Evolutionary conservation across 2,329 filamentous ascomycete species (phyloP).

Genomic region (Talaromyces amestolkiae): DNA sequence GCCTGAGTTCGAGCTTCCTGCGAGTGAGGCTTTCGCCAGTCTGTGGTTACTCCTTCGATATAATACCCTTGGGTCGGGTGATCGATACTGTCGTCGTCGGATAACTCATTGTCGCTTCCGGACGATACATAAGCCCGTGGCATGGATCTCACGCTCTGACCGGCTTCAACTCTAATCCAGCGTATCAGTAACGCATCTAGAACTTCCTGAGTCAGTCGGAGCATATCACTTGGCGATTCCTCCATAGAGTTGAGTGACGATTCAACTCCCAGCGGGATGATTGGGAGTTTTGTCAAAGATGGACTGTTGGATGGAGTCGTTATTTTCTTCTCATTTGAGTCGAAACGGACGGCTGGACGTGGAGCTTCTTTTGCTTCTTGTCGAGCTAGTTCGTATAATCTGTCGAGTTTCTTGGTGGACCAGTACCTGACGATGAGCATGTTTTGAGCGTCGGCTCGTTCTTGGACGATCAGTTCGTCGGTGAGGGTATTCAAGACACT

Average conservation of each 20-base stretch:
- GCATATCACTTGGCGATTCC: conserved; percentile 39
- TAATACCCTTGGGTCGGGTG: conserved; percentile 30
- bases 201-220: conserved; percentile 35
- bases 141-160: conserved; percentile 13
- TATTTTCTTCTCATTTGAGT: neutral
- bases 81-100: conserved; percentile 25
- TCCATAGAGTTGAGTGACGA: conserved; percentile 33
- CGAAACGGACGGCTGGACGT: conserved; percentile 4
- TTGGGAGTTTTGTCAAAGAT: conserved; percentile 25
- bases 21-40: conserved; percentile 39
- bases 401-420: conserved; percentile 38
- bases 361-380: conserved; percentile 30
- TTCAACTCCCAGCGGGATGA: conserved; percentile 36
- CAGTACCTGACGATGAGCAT: conserved; percentile 46
- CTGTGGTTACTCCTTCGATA: conserved; percentile 35
- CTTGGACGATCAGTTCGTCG: conserved; percentile 38
- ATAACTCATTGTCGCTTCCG: conserved; percentile 25
- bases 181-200: conserved; percentile 33
- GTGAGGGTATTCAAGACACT: conserved; percentile 20
- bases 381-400: conserved; percentile 37
- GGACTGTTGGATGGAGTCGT: neutral
- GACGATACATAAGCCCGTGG: conserved; percentile 24
- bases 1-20: conserved; percentile 36
- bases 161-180: conserved; percentile 26
- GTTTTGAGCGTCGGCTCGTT: conserved; percentile 43